Evolutionary conservation across 2,329 filamentous ascomycete genomes (phyloP), one percentile per base, ranked within the genome.

Genomic region (Lasiodiplodia sp.): DNA sequence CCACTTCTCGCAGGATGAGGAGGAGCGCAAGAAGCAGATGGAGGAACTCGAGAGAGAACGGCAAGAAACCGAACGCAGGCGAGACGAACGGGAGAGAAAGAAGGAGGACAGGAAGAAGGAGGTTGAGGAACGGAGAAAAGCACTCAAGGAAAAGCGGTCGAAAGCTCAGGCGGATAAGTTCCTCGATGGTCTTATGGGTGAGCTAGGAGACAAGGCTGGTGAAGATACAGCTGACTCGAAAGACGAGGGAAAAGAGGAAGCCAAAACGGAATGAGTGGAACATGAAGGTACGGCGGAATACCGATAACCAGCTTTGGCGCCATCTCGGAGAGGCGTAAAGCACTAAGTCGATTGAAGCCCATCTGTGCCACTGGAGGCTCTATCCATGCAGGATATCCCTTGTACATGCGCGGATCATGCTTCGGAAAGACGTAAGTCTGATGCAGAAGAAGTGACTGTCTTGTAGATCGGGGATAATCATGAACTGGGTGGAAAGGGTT

Each of bases 1-100:
- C 82, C 89, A 91, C 68, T 98, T 99, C 77, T 93, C 91, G 69
- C 87, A 87, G 72, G 91, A 97, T 78, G 89, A 91, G 75, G 89
- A 87, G 72, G 83, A 85, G 71, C 80, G 87, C 58, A 84, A 90
- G 76, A 80, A 81, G 74, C 92, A 98, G 84, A 97, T 98, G 92
- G 85, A 87, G 72, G 86, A 85, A 55, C 82, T 97, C 67, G 86
- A 88, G 71, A 83, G 85, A 73, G 89, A 93, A 78, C 84, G 92
- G 69, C 80, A 83, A 70, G 87, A 88, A 75, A 96, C 92, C 64
- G 91, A 94, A 79, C 82, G 84, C 66, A 86, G 86, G 73, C 83
- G 91, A 69, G 80, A 80, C 70, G 84, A 84, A 72, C 82, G 85
- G 70, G 85, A 87, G 72, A 86, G 85, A 71, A 85, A 86, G 74